These are phyloP conservation scores for Uncinocarpus reesii DNA, from an alignment of 2,329 filamentous ascomycete species.

Conservation along the genomic window DNA sequence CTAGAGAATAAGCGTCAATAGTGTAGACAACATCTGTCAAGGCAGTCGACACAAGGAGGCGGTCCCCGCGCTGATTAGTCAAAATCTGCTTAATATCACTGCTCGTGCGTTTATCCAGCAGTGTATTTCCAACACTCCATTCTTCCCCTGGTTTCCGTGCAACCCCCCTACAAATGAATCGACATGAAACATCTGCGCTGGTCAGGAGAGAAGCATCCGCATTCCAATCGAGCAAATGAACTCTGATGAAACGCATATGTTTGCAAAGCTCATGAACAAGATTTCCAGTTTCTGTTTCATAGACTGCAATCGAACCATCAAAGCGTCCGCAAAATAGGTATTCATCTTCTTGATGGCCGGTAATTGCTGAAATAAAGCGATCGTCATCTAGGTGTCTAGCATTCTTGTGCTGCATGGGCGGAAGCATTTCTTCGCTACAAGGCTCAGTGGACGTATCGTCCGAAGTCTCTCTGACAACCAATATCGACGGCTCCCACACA, in stretches of 20 bases:
- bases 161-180: neutral
- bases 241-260: constrained; percentile 4
- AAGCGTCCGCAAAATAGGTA: constrained; percentile 14
- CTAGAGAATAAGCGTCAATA: neutral
- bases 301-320: neutral
- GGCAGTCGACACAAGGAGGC: neutral
- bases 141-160: neutral
- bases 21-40: neutral
- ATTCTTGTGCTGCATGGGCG: neutral
- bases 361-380: constrained; percentile 11
- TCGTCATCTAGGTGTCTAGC: neutral
- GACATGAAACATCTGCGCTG: neutral
- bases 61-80: neutral
- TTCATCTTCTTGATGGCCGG: neutral
- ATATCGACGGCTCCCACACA: constrained; percentile 28
- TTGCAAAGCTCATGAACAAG: neutral
- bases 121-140: neutral
- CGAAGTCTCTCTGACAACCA: constrained; percentile 14
- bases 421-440: too few species aligned
- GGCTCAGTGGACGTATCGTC: constrained; percentile 14
- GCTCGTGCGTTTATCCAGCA: neutral
- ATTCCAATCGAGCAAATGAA: constrained; percentile 14
- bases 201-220: neutral
- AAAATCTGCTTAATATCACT: neutral
- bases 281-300: neutral